Evolutionary conservation across 345 rosid species (phyloP).

Genomic region (Ailanthus altissimus): DNA sequence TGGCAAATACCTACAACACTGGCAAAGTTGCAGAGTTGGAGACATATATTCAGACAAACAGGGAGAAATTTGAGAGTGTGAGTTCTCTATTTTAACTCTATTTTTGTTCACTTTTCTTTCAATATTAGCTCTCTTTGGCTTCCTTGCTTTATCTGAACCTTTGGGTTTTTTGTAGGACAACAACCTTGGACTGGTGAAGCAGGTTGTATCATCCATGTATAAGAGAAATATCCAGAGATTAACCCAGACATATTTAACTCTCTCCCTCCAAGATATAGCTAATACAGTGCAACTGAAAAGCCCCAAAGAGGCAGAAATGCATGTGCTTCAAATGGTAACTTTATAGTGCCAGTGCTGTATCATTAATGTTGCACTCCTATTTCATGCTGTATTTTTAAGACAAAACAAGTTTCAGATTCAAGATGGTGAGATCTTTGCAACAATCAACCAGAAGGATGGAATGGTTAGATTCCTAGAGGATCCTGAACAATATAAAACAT

Average conservation of each 20-base stretch:
- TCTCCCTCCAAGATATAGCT: constrained; percentile 96
- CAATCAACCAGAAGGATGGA: constrained; percentile 98
- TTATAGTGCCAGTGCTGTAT: constrained; percentile 13
- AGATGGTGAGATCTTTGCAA: constrained; percentile 96
- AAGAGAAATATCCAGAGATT: constrained; percentile 93
- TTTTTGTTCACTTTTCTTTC: background rate
- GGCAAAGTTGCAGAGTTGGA: constrained; percentile 70
- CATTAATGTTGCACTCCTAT: constrained; percentile 15
- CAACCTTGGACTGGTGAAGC: constrained; percentile 91
- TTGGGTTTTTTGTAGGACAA: constrained; percentile 64
- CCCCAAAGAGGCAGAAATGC: constrained; percentile 96
- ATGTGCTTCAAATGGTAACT: constrained; percentile 94
- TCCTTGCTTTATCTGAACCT: constrained; percentile 17
- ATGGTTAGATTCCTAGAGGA: constrained; percentile 99
- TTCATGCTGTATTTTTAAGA: constrained; percentile 2
- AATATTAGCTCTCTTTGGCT: background rate
- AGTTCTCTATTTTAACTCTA: constrained; percentile 25
- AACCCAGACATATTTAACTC: constrained; percentile 92
- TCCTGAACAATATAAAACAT: constrained; percentile 92
- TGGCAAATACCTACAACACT: constrained; percentile 60
- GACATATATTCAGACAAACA: constrained; percentile 50
- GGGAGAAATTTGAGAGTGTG: constrained; percentile 65
- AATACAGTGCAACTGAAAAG: constrained; percentile 70
- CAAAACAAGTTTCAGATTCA: constrained; percentile 57
- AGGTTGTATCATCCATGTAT: constrained; percentile 88